phyloP scores from a whole-genome alignment of 139 green algal species.

The Chara braunii region DNA sequence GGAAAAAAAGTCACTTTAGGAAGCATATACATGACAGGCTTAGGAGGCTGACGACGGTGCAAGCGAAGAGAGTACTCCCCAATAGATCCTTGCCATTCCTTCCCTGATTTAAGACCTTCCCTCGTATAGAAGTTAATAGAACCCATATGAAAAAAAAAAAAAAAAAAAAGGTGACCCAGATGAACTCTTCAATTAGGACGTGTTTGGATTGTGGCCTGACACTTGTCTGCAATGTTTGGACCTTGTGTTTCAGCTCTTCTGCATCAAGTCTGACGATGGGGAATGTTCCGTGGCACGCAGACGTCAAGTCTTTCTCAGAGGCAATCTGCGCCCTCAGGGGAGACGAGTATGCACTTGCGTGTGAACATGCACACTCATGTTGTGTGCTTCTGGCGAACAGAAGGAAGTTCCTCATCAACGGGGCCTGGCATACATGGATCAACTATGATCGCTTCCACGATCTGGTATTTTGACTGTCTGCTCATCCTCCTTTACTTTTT shows the following conservation, averaged over 20 bases:
- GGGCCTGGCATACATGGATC: constrained; percentile 76
- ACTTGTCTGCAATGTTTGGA: not conserved
- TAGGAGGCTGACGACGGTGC: no score
- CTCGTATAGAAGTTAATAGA: not conserved
- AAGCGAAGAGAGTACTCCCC: no score
- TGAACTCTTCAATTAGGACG: no score
- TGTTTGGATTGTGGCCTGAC: no score
- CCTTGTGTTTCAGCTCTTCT: constrained; percentile 22
- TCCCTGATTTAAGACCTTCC: not conserved
- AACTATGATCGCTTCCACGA: constrained; percentile 67
- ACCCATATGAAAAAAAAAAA: no score
- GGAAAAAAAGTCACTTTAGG: no score
- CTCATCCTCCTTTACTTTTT: no score
- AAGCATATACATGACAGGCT: no score
- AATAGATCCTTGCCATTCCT: not conserved
- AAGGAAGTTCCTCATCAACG: constrained; percentile 54
- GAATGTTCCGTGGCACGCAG: constrained; percentile 74
- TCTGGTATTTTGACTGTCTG: no score
- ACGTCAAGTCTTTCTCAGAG: constrained; percentile 59
- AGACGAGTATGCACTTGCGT: constrained; percentile 67
- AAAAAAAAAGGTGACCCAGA: no score
- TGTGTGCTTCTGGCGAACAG: constrained; percentile 66
- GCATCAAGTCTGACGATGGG: constrained; percentile 65
- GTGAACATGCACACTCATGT: constrained; percentile 75
- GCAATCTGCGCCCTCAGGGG: constrained; percentile 40